Base-by-base conservation (phyloP, 2,329 filamentous ascomycete genomes). In the Daldinia eschscholtzii region DNA sequence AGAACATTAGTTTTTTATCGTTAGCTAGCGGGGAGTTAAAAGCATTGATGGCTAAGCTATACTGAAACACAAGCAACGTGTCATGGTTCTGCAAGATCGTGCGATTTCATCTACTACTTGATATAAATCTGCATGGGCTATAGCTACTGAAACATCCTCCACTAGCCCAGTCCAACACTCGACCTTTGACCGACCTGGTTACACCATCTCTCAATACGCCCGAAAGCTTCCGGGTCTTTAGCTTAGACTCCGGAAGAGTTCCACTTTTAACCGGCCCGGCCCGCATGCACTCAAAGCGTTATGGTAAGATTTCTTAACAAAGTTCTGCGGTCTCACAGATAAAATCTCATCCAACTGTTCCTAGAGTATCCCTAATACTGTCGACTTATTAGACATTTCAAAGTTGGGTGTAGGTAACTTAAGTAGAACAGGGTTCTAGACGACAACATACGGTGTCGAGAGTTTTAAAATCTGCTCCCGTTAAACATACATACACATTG, bases 1-100 rank as follows among this genome's bases (percentile, higher is more conserved):
- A 57, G 41, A 44, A 62, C 18, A 57, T 53, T 44, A 61, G 26
- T 50, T 65, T 61, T 65, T 57, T 33, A 1, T 23, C 20, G 44
- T 61, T 55, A 57, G 50, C 57, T 62, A 69, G 69, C 69, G 48
- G 52, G 65, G 68, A 70, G 65, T 70, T 71, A 53, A 61, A 50
- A 61, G 35, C 13, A 60, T 50, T 61, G 46, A 63, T 46, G 58
- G 50, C 57, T 23, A 56, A 59, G 52, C 60, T 67, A 60, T 71
- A 69, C 63, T 59, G 59, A 50, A 52, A 35, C 41, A 61, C 58
- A 33, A 50, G 41, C 42, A 57, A 41, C 37, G 42, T 53, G 20
- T 66, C 61, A 63, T 68, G 37, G 61, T 65, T 70, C 46, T 61
- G 35, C 42, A 56, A 57, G 41, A 56, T 46, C 37, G 57, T 53